phyloP scores from a whole-genome alignment of 169 alveolate species.

The Blepharisma undulans region DNA sequence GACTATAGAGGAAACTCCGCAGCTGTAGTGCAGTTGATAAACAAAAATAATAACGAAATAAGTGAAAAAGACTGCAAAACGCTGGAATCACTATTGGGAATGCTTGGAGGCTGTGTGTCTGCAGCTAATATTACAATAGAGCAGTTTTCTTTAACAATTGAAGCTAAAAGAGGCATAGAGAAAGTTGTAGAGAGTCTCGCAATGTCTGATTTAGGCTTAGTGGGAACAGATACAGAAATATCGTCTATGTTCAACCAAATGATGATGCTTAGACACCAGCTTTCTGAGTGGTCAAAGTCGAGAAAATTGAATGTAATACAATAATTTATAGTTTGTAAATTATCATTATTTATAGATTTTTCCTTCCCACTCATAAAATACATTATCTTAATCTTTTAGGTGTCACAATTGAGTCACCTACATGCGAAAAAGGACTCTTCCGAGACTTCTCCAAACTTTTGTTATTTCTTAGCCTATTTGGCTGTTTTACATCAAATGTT shows the following conservation, averaged over 20 bases:
- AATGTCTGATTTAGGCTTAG: neutral
- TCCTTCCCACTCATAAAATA: neutral
- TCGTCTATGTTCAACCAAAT: neutral
- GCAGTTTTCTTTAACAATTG: constrained; percentile 5
- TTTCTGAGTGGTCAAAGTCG: neutral
- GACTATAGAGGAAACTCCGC: neutral
- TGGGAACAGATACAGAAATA: neutral
- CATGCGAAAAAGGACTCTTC: neutral
- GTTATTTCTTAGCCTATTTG: neutral
- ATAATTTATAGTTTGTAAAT: neutral
- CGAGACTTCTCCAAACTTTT: neutral
- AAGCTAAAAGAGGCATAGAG: constrained; percentile 2
- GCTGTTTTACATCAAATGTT: neutral
- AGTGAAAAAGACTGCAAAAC: neutral
- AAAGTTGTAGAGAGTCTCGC: neutral
- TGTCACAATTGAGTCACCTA: neutral
- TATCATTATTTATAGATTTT: too few species aligned
- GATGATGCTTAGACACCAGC: neutral
- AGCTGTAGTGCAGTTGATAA: constrained; percentile 5
- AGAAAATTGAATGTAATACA: neutral
- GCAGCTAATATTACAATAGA: constrained; percentile 5
- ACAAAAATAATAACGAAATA: constrained; percentile 4
- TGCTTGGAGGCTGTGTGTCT: constrained; percentile 30
- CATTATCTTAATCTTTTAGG: neutral
- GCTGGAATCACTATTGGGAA: neutral